Conservation (phyloP, 2,329 filamentous ascomycete species). For the Macroventuria anomochaeta region DNA sequence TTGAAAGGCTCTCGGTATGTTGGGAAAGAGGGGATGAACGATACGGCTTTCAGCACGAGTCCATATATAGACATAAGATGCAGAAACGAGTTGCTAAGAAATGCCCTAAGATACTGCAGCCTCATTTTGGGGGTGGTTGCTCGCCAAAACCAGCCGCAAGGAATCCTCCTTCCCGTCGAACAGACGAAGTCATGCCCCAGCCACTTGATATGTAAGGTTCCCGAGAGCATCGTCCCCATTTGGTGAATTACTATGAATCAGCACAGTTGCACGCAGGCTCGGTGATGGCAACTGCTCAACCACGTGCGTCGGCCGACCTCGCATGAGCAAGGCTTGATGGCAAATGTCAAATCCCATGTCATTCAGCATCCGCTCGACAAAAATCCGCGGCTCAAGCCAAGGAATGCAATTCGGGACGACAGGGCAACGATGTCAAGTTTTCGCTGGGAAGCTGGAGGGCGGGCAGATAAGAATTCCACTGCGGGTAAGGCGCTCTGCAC, state of each 20-base stretch:
- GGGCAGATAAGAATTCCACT: conserved; percentile 19
- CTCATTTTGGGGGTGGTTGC: conserved; percentile 4
- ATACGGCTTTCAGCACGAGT: neutral
- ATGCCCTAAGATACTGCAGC: neutral
- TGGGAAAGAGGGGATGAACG: neutral
- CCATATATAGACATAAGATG: conserved; percentile 5
- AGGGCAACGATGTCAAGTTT: neutral
- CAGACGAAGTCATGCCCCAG: neutral
- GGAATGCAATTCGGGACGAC: neutral
- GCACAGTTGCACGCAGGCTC: neutral
- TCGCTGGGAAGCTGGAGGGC: neutral
- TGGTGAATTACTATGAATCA: neutral
- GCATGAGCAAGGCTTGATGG: neutral
- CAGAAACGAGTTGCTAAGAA: neutral
- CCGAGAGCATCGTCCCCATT: neutral
- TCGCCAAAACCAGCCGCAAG: conserved; percentile 4
- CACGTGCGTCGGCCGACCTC: conserved; percentile 2
- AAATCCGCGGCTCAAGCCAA: neutral
- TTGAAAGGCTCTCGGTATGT: neutral
- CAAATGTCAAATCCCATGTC: neutral
- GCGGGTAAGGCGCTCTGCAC: conserved; percentile 19
- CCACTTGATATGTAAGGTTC: neutral
- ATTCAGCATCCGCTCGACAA: neutral
- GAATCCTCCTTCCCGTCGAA: neutral
- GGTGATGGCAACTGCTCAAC: neutral